Base-by-base conservation (phyloP, 2,329 filamentous ascomycete species). In the Curvularia sp. region DNA sequence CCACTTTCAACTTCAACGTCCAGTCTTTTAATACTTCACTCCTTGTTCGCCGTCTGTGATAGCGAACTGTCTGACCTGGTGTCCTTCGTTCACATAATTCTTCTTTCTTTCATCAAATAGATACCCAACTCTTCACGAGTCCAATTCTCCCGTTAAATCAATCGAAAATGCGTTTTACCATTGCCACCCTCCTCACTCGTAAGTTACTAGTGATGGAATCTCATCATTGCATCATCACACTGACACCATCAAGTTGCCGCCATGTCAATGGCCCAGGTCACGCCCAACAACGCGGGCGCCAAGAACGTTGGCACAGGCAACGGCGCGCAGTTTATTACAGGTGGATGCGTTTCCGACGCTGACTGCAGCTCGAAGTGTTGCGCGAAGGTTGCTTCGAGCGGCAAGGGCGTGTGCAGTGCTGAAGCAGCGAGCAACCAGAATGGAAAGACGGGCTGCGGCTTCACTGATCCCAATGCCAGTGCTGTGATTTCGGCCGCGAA, bases 361-460 rank as follows among this genome's bases (percentile, higher is more conserved):
- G 71, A 74, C 47, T 74, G 71, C 60, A 63, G 55, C 52, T 69
- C 65, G 4, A 66, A 41, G 3, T 74, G 71, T 65, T 74, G 71
- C 53, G 59, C 65, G 30, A 59, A 69, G 43, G 64, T 65, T 25
- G 64, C 57, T 0, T 56, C 63, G 6, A 67, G 61, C 2, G 68
- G 67, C 10, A 56, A 63, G 15, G 71, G 71, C 18, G 66, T 74
- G 10, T 74, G 70, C 64, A 67, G 62, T 47, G 70, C 64, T 18
- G 71, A 72, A 50, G 71, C 65, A 36, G 71, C 70, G 1, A 62
- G 61, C 39, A 56, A 66, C 48, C 71, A 74, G 61, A 70, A 68
- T 42, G 71, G 70, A 28, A 74, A 74, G 66, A 69, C 65, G 5
- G 70, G 71, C 8, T 74, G 71, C 42, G 69, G 68, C 27, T 73